A percentile compares a stretch with the other conserved stretches of the same genome.
These are phyloP conservation scores for Tillandsia leiboldiana DNA, from an alignment of 176 grass and related monocot species.

Conservation along the genomic window DNA sequence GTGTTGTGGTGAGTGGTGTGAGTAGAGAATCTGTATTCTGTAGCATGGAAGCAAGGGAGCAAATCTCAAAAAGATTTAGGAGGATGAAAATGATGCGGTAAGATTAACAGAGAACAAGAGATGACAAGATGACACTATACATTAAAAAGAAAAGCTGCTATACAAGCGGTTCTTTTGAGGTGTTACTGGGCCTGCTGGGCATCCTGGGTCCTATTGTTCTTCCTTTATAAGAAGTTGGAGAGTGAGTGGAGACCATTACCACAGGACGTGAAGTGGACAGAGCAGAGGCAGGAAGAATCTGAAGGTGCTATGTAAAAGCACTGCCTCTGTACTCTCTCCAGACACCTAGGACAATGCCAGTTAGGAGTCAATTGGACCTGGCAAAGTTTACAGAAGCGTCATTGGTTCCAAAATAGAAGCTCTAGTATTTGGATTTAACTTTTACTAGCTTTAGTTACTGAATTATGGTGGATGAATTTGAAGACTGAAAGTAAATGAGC, in stretches of 20 bases:
- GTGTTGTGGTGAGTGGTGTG: slow-evolving; percentile 35
- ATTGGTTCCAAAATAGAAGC: not conserved
- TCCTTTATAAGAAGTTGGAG: not conserved
- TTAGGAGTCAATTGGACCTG: not conserved
- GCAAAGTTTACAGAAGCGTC: not conserved
- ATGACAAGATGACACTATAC: not conserved
- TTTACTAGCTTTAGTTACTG: too few relatives aligned
- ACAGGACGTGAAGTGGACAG: not conserved
- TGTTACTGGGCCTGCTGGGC: not conserved
- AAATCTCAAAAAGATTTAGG: slow-evolving; percentile 21
- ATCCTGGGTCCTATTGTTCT: not conserved
- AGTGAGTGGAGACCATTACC: not conserved
- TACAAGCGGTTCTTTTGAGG: slow-evolving; percentile 5
- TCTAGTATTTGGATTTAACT: too few relatives aligned
- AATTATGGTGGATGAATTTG: too few relatives aligned
- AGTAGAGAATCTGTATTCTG: slow-evolving; percentile 26
- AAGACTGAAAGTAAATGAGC: too few relatives aligned
- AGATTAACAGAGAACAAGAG: not conserved
- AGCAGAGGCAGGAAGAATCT: not conserved
- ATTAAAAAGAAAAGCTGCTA: not conserved
- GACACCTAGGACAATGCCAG: not conserved
- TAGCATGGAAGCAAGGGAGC: slow-evolving; percentile 32
- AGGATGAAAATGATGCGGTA: not conserved
- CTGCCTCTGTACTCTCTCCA: not conserved
- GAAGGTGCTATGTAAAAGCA: not conserved